These are phyloP conservation scores for Lentinula guzmanii DNA, from an alignment of 768 basidiomycete genomes.

Conservation along the genomic window DNA sequence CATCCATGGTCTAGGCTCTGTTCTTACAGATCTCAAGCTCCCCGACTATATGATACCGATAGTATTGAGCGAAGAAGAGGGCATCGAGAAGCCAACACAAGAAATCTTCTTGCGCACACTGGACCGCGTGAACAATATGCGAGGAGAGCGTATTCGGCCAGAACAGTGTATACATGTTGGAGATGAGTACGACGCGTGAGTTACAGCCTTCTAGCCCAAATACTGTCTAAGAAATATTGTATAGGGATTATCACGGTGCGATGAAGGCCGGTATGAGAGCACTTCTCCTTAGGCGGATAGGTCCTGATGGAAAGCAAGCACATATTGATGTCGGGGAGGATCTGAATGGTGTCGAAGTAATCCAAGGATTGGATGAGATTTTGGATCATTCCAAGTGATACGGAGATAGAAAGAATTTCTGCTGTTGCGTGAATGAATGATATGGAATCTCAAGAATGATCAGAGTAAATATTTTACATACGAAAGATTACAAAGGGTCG, in stretches of 20 bases:
- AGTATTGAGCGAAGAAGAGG: conserved; percentile 65
- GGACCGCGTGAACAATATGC: conserved; percentile 21
- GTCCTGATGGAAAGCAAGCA: conserved; percentile 37
- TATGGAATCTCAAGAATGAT: not conserved
- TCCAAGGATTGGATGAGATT: conserved; percentile 20
- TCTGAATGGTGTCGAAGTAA: conserved; percentile 29
- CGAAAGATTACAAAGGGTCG: not conserved
- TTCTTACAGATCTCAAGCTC: conserved; percentile 60
- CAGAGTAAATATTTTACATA: conserved; percentile 1
- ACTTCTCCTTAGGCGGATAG: conserved; percentile 46
- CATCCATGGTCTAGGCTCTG: conserved; percentile 23
- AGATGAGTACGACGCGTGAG: conserved; percentile 64
- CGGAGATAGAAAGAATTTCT: conserved; percentile 12
- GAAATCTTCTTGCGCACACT: conserved; percentile 52
- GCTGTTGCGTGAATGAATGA: conserved; percentile 13
- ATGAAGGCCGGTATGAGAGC: conserved; percentile 46
- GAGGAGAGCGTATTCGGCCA: conserved; percentile 20
- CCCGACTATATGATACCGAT: conserved; percentile 43
- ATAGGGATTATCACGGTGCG: conserved; percentile 67
- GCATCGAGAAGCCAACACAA: conserved; percentile 60
- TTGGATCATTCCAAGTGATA: conserved; percentile 12
- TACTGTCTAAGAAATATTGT: not conserved
- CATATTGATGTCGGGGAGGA: conserved; percentile 35
- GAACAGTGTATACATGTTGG: conserved; percentile 64
- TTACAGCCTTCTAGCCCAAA: not conserved